These are phyloP conservation scores for Solanum chacoense DNA, from an alignment of 305 asterid species.

Conservation along the genomic window DNA sequence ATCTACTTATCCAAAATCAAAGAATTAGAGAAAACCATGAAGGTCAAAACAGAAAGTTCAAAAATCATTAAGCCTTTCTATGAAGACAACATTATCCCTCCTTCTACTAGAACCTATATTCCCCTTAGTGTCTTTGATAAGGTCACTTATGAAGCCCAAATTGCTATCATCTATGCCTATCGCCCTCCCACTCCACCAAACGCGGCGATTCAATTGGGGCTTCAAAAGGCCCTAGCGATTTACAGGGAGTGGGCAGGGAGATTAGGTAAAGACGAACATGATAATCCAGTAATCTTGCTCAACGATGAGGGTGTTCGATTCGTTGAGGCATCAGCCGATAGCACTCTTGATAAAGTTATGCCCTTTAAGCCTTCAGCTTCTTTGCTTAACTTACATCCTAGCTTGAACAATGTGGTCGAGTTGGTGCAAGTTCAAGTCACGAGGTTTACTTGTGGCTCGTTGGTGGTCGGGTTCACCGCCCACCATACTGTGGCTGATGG, in stretches of 20 bases:
- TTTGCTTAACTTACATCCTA: slow-evolving; percentile 57
- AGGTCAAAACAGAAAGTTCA: slow-evolving; percentile 45
- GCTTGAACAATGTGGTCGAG: slow-evolving; percentile 35
- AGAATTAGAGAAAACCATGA: slow-evolving; percentile 27
- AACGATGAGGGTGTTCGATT: slow-evolving; percentile 69
- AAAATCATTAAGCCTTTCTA: slow-evolving; percentile 54
- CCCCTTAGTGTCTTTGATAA: slow-evolving; percentile 64
- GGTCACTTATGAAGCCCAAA: slow-evolving; percentile 56
- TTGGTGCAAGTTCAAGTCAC: slow-evolving; percentile 74
- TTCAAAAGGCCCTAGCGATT: slow-evolving; percentile 36
- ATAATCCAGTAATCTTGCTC: slow-evolving; percentile 31
- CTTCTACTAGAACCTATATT: slow-evolving; percentile 16
- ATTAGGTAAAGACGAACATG: slow-evolving; percentile 35
- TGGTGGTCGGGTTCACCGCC: slow-evolving; percentile 66
- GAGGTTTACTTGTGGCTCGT: slow-evolving; percentile 66
- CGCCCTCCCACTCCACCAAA: slow-evolving; percentile 64
- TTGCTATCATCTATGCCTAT: slow-evolving; percentile 62
- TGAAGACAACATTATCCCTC: slow-evolving; percentile 26
- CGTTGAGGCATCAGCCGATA: slow-evolving; percentile 59
- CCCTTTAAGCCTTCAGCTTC: slow-evolving; percentile 38
- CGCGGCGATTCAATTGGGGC: slow-evolving; percentile 40
- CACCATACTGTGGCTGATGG: slow-evolving; percentile 81
- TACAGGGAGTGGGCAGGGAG: slow-evolving; percentile 83
- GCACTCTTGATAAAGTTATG: slow-evolving; percentile 29
- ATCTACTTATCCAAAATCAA: background rate